phyloP scores from a whole-genome alignment of 208 protist genomes.

The Phytomonas sp. region DNA sequence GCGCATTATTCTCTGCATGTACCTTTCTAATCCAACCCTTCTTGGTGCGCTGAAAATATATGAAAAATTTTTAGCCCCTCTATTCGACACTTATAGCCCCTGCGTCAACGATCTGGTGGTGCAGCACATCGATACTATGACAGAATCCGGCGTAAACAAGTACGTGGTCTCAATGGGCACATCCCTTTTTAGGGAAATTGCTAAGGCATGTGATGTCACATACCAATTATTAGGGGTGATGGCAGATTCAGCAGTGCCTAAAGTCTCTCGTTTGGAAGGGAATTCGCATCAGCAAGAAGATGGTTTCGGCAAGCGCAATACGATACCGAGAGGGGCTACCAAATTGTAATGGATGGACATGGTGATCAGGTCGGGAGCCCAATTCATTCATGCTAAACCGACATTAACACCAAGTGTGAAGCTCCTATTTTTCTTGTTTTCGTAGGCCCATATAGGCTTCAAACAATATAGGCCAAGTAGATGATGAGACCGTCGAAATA shows the following conservation, averaged over 20 bases:
- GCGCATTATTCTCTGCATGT: constrained; percentile 52
- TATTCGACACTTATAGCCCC: constrained; percentile 44
- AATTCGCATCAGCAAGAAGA: constrained; percentile 30
- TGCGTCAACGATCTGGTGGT: constrained; percentile 37
- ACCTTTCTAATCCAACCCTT: constrained; percentile 53
- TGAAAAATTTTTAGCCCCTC: constrained; percentile 27
- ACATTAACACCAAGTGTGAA: not conserved
- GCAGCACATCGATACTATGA: constrained; percentile 42
- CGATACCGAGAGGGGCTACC: not conserved
- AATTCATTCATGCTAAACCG: not conserved
- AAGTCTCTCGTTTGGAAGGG: constrained; percentile 20
- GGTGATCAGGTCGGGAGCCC: not conserved
- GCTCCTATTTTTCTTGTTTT: not conserved
- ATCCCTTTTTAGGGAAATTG: constrained; percentile 18
- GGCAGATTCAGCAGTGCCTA: constrained; percentile 20
- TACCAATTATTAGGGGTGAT: constrained; percentile 29
- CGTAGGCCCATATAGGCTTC: not conserved
- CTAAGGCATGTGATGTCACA: constrained; percentile 25
- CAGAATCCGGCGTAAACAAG: constrained; percentile 35
- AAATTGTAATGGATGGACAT: not conserved
- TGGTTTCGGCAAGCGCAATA: not conserved
- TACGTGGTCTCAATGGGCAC: constrained; percentile 25
- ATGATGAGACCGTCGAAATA: not conserved
- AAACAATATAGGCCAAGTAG: not conserved
- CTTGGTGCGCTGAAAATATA: constrained; percentile 47